Evolutionary conservation across 2,329 filamentous ascomycete genomes (phyloP), one percentile per base, ranked within the genome.

Genomic region (Coniochaeta ligniaria): DNA sequence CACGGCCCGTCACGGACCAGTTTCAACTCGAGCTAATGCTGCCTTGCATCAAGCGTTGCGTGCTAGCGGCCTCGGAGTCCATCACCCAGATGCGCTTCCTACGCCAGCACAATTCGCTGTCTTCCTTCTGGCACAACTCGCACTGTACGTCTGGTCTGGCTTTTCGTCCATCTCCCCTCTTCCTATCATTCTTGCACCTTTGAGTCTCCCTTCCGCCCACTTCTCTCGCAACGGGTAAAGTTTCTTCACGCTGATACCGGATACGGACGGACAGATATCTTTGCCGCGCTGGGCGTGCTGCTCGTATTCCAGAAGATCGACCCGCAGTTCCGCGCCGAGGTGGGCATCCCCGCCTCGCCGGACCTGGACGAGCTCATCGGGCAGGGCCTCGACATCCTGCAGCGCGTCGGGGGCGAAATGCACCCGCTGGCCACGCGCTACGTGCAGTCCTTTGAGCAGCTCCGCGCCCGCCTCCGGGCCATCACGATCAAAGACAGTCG

Each of bases 341-440:
- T 59, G 11, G 41, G 57, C 7, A 33, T 59, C 38, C 38, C 38
- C 1, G 17, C 38, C 38, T 59, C 38, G 22, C 35, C 43, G 12
- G 16, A 38, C 24, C 14, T 59, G 9, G 57, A 59, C 38, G 41
- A 59, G 4, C 24, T 59, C 57, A 59, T 59, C 38, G 26, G 36
- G 14, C 57, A 59, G 12, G 57, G 57, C 3, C 41, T 59, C 22
- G 57, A 59, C 17, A 59, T 22, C 24, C 57, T 59, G 9, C 57
- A 59, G 38, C 57, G 41, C 5, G 57, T 59, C 38, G 57, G 57
- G 17, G 57, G 57, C n/a, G 57, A 59, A 22, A 59, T 59, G 35
- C 57, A 59, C 41, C 41, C 57, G 14, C 24, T 59, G 3, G 57
- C 57, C 26, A 47, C 57, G 1, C 57, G 57, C 38, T 59, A 59